Evolutionary conservation across 2,329 filamentous ascomycete genomes (phyloP).

Genomic region (Talaromyces pinophilus): DNA sequence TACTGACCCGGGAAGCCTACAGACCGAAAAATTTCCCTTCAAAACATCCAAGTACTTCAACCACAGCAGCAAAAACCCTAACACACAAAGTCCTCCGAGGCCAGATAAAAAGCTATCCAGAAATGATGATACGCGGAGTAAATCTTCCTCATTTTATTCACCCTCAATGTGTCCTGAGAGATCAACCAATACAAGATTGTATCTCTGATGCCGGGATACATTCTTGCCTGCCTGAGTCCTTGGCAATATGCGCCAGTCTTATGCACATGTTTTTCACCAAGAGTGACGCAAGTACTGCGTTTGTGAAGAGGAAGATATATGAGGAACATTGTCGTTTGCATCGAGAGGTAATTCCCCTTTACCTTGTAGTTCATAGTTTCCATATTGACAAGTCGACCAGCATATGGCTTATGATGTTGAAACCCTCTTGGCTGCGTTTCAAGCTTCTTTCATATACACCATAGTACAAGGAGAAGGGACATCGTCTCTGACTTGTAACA

Average conservation of each 20-base stretch:
- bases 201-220: conserved; percentile 7
- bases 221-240: conserved; percentile 9
- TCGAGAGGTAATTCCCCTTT: conserved; percentile 6
- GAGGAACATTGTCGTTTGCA: conserved; percentile 12
- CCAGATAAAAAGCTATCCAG: conserved; percentile 10
- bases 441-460: conserved; percentile 8
- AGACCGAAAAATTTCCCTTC: neutral
- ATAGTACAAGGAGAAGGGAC: neutral
- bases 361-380: neutral
- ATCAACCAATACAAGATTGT: conserved; percentile 4
- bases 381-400: neutral
- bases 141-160: conserved; percentile 18
- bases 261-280: conserved; percentile 19
- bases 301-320: conserved; percentile 8
- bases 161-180: conserved; percentile 9
- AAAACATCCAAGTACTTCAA: neutral
- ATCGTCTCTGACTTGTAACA: neutral
- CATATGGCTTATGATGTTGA: conserved; percentile 14
- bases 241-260: conserved; percentile 17
- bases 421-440: conserved; percentile 3
- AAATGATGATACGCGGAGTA: conserved; percentile 8
- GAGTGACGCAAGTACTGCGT: conserved; percentile 2
- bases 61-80: neutral
- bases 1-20: neutral
- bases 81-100: conserved; percentile 13